phyloP scores from a whole-genome alignment of 2,329 filamentous ascomycete species.

The Microsporum ferrugineum region DNA sequence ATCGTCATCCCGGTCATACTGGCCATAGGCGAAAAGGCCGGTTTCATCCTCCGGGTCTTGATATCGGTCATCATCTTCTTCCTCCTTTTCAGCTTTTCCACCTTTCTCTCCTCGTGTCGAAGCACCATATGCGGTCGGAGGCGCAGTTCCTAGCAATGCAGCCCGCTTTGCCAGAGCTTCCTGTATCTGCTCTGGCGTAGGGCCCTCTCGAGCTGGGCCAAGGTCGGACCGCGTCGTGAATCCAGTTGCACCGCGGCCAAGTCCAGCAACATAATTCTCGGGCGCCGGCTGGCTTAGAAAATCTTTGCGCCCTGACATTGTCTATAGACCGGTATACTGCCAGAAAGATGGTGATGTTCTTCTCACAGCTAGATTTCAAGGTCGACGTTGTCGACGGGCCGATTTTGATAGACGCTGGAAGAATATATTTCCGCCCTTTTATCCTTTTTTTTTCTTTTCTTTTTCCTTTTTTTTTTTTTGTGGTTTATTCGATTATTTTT shows the following conservation, averaged over 20 bases:
- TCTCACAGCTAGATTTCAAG: background rate
- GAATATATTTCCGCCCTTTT: background rate
- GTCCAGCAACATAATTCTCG: conserved; percentile 86
- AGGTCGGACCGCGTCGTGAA: conserved; percentile 97
- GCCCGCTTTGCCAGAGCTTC: conserved; percentile 92
- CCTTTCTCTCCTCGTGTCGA: conserved; percentile 51
- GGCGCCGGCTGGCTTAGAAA: conserved; percentile 79
- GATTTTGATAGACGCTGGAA: background rate
- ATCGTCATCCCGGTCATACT: conserved; percentile 95
- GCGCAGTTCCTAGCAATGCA: conserved; percentile 62
- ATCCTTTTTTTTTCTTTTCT: background rate
- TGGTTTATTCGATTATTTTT: too few species aligned
- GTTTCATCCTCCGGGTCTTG: conserved; percentile 97
- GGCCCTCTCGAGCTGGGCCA: conserved; percentile 86
- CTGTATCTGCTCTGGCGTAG: conserved; percentile 96
- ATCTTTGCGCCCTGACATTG: conserved; percentile 60
- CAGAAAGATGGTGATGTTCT: background rate
- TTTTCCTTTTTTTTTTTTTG: too few species aligned
- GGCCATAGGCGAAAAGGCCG: conserved; percentile 84
- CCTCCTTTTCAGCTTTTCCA: conserved; percentile 52
- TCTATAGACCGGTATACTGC: background rate
- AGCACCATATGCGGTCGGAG: conserved; percentile 62
- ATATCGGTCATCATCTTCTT: conserved; percentile 68
- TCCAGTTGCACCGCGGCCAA: conserved; percentile 92
- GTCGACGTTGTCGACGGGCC: background rate